phyloP scores from a whole-genome alignment of 2,329 filamentous ascomycete genomes.

The Hypoxylon sp. region DNA sequence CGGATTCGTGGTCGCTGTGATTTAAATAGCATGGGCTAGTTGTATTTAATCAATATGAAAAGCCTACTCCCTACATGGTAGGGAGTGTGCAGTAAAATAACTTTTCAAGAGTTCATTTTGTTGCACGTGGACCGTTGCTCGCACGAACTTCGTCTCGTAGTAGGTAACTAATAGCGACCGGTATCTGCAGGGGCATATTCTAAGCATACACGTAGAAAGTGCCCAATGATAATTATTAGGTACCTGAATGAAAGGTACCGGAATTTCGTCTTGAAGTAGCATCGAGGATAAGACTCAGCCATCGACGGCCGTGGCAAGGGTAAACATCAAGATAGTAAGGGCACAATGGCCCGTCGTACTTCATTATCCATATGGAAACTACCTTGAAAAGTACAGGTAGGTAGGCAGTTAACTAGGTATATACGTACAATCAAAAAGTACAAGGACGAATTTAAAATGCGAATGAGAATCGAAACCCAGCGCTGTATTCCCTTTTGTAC shows the following conservation, averaged over 20 bases:
- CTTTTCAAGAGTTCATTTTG: not conserved
- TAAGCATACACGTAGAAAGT: not conserved
- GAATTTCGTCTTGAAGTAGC: not conserved
- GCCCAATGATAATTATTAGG: not conserved
- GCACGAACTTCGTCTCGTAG: no score
- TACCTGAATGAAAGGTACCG: not conserved
- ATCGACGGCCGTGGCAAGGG: not conserved
- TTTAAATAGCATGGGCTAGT: not conserved
- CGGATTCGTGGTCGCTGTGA: not conserved
- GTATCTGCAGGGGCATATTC: not conserved
- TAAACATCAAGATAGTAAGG: not conserved
- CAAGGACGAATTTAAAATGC: not conserved
- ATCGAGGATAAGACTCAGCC: not conserved
- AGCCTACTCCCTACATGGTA: not conserved
- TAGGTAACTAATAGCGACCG: not conserved
- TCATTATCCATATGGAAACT: not conserved
- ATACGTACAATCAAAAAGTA: slow-evolving; percentile 10
- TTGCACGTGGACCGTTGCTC: not conserved
- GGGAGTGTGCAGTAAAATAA: no score
- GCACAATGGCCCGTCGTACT: not conserved
- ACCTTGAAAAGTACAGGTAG: not conserved
- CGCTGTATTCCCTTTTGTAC: slow-evolving; percentile 4
- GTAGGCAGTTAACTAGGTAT: not conserved
- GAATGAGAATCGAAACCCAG: slow-evolving; percentile 9
- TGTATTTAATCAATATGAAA: slow-evolving; percentile 19